Base-by-base conservation (phyloP, 106 monocot genomes). In the Agapanthus africanus region DNA sequence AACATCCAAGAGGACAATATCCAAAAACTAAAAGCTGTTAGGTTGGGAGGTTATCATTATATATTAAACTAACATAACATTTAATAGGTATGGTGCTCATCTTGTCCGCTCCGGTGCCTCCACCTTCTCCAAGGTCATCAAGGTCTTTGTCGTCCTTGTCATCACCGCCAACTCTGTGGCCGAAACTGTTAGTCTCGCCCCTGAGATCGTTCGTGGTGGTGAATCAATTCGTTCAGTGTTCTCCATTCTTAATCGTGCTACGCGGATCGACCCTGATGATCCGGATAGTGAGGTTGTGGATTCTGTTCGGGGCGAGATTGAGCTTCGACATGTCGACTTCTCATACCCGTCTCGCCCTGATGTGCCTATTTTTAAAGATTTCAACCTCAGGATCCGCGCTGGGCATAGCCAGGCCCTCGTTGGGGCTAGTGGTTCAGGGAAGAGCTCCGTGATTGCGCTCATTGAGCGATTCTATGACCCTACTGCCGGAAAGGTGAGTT, bases 391-490 rank as follows among this genome's bases (percentile, higher is more conserved):
- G 10, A 90, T 90, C 54, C 77, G 81, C 1, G 80, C 83, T 6
- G 90, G 85, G 16, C 90, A 81, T 32, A 90, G 90, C 47, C 82
- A 82, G 49, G 90, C 90, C 26, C 80, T 99, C 7, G 93, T 99
- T 4, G 99, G 99, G 22, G 79, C 93, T 5, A 99, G 99, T 37
- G 99, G 99, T 0, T 99, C 99, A 5, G 99, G 99, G 16, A 99
- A 99, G 76, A 93, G 93, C 70, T 81, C 99, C 6, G 78, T 99
- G 51, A 83, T 99, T 21, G 84, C 85, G 0, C 79, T 99, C 18
- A 83, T 99, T 1, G 87, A 93, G 71, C 57, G 99, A 39, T 99
- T 99, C 78, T 99, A 99, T 35, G 99, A 93, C 46, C 99, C 99
- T 0, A 79, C 71, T 0, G 70, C 72, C 3, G 99, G 99, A 14